phyloP scores from a whole-genome alignment of 371 early-diverging fungal genomes.

The Caulochytrium protostelioides region DNA sequence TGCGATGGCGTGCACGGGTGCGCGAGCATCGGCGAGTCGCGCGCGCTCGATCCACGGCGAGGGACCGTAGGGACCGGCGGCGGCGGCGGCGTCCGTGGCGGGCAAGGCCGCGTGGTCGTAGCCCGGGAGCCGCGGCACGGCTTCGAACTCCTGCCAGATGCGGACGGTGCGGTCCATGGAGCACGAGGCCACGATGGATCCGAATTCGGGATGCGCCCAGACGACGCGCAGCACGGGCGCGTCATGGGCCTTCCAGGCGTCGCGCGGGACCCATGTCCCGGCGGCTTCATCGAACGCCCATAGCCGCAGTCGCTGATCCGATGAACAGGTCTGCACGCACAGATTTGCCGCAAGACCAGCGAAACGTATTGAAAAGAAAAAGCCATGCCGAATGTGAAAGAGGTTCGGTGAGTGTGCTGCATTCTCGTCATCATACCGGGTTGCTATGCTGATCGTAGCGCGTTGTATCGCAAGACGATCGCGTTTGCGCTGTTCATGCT shows the following conservation, averaged over 20 bases:
- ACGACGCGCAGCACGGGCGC: slow-evolving; percentile 55
- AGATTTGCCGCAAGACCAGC: not conserved
- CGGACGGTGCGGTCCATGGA: slow-evolving; percentile 73
- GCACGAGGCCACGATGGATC: slow-evolving; percentile 72
- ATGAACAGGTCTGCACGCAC: slow-evolving; percentile 44
- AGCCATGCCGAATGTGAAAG: not conserved
- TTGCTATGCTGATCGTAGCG: no score
- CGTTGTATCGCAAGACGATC: no score
- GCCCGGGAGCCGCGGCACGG: not conserved
- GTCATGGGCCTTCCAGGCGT: slow-evolving; percentile 79
- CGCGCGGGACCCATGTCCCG: slow-evolving; percentile 55
- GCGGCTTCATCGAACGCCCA: slow-evolving; percentile 56
- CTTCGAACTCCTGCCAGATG: slow-evolving; percentile 61
- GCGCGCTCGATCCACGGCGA: slow-evolving; percentile 42
- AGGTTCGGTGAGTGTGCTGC: not conserved
- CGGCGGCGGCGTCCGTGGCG: not conserved
- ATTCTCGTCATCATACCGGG: no score
- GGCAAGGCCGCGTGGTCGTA: not conserved
- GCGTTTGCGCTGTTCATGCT: no score
- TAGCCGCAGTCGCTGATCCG: slow-evolving; percentile 78
- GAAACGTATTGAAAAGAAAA: not conserved
- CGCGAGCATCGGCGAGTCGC: slow-evolving; percentile 43
- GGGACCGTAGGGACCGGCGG: slow-evolving; percentile 1
- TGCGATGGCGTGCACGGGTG: slow-evolving; percentile 60
- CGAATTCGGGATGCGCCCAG: slow-evolving; percentile 88